Base-by-base conservation (phyloP, 1,284 basidiomycete genomes). In the Microstroma glucosiphilum region DNA sequence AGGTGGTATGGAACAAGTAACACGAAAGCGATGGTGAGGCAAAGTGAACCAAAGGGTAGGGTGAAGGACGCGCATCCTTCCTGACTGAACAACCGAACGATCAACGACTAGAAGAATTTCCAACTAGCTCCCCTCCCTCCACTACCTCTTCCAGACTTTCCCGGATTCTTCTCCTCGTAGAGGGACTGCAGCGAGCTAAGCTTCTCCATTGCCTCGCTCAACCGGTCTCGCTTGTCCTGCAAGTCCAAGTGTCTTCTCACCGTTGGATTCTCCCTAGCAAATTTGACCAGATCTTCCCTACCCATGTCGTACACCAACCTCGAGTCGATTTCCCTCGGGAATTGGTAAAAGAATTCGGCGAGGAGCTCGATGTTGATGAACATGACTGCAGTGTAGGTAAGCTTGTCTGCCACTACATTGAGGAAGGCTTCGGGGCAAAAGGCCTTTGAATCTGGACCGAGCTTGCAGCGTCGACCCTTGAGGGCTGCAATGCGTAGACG, bases 301-400 rank as follows among this genome's bases (percentile, higher is more conserved):
- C 94, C 89, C 54, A 96, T 84, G 79, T 94, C 89, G 73, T 96
- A 96, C 54, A 94, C 84, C 57, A 99, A 82, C 30, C 92, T 85
- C n/a, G 90, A 90, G 79, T 98, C 93, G 66, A 98, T 94, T 82
- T 97, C 94, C 41, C 93, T 87, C 60, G 94, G 94, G 83, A 98
- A 96, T 88, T 92, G 91, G 78, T 97, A 96, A 83, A 98, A 97
- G 85, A 98, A 99, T 76, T 97, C 92, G 75, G 93, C 90, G 1
- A 98, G 85, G 9, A 98, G 83, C 80, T 98, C 94, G 56, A 80
- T 80, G 63, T 82, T 96, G 84, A 99, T 94, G 81, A 98, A 98
- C 89, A 97, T 92, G 1, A 93, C 88, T 0, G 91, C 90, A 0
- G 93, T 97, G 78, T 93, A 90, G 0, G 94, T 92, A 41, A 99